Conservation (phyloP, 164 flowering plant species). For the Tetrastigma voinierianum region DNA sequence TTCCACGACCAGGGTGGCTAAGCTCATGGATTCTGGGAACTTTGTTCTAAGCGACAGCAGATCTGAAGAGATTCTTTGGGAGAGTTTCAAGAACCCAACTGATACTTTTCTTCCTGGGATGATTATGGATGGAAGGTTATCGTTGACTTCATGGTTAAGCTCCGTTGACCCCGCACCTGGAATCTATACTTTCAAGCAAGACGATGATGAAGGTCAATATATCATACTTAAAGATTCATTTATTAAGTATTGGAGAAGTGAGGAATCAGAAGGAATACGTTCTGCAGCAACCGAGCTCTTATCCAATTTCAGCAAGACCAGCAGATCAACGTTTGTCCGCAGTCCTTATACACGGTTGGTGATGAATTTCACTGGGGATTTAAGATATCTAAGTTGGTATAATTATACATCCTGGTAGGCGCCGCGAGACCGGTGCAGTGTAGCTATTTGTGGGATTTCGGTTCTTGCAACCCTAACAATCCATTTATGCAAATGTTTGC, state of each 20-base stretch:
- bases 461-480: constrained; percentile 26
- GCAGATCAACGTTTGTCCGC: too few species aligned
- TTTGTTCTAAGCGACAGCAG: not conserved
- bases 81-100: too few species aligned
- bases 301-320: constrained; percentile 14
- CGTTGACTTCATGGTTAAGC: constrained; percentile 23
- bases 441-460: constrained; percentile 36
- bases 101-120: constrained; percentile 37
- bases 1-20: not conserved
- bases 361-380: constrained; percentile 18
- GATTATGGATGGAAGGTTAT: constrained; percentile 20
- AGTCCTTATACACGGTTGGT: constrained; percentile 7
- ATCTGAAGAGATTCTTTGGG: too few species aligned
- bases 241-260: constrained; percentile 22
- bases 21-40: constrained; percentile 8
- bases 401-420: constrained; percentile 20
- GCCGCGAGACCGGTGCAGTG: constrained; percentile 30
- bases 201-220: constrained; percentile 20
- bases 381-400: constrained; percentile 3
- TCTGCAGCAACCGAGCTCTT: constrained; percentile 16
- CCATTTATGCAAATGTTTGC: not conserved
- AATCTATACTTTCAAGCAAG: constrained; percentile 20
- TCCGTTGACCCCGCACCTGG: constrained; percentile 23
- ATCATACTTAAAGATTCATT: constrained; percentile 19
- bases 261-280: constrained; percentile 21